A percentile compares a stretch with the other conserved stretches of the same genome.
Conservation (phyloP, 768 basidiomycete genomes). For the Pleurotus citrinopileatus region DNA sequence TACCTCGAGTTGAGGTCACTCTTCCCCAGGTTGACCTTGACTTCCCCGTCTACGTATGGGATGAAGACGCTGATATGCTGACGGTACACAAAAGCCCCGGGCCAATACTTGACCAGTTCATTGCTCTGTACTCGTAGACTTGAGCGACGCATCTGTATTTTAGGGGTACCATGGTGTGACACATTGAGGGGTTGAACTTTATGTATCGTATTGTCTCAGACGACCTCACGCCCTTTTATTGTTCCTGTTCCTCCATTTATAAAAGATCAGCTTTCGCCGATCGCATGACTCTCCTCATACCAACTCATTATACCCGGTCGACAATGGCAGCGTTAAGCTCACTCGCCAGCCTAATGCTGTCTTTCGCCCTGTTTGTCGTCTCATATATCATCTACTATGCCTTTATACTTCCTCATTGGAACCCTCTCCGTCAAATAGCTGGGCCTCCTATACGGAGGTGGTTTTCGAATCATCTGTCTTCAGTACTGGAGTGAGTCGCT, state of each 20-base stretch:
- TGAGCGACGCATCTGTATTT: background rate
- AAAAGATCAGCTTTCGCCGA: no score
- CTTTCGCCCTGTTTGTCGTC: conserved; percentile 9
- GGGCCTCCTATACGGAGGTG: conserved; percentile 54
- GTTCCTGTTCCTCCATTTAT: background rate
- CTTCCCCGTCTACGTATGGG: conserved; percentile 11
- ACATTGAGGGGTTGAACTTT: background rate
- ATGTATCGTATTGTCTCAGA: background rate
- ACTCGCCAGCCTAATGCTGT: background rate
- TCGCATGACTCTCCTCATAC: no score
- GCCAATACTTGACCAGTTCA: conserved; percentile 1
- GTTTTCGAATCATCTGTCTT: conserved; percentile 52
- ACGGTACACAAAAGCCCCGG: background rate
- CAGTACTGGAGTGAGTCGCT: conserved; percentile 54
- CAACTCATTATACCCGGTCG: no score
- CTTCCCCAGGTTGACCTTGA: conserved; percentile 43
- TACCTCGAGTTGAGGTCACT: conserved; percentile 24
- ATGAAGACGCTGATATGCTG: conserved; percentile 7
- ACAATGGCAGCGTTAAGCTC: background rate
- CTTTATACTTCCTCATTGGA: conserved; percentile 30
- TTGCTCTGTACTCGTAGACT: conserved; percentile 3
- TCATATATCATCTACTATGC: conserved; percentile 27
- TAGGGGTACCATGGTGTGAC: background rate
- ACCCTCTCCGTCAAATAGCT: conserved; percentile 52
- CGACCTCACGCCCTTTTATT: background rate